Evolutionary conservation across 352 stramenopile species (phyloP).

Genomic region (Phytopythium oedochilum): DNA sequence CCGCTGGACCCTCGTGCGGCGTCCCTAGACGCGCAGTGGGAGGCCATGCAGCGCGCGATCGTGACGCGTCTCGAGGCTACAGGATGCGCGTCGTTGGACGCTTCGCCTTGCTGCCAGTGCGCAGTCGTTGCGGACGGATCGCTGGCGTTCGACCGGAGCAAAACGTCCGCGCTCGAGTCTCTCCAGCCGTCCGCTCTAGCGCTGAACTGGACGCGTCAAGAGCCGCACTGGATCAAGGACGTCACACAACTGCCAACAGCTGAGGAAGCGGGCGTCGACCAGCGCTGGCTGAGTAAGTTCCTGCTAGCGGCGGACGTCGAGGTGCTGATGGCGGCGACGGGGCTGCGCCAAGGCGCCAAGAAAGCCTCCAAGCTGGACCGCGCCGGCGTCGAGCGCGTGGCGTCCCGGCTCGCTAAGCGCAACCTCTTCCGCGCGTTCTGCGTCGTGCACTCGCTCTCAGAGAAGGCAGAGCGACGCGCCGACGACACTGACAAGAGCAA

Average conservation of each 20-base stretch:
- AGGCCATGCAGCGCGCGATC: conserved; percentile 45
- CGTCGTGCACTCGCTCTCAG: conserved; percentile 7
- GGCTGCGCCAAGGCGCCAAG: conserved; percentile 72
- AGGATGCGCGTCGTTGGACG: neutral
- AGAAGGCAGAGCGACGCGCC: neutral
- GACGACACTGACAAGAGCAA: neutral
- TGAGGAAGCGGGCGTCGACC: neutral
- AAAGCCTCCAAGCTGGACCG: conserved; percentile 49
- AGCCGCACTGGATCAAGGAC: conserved; percentile 30
- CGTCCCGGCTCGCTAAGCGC: conserved; percentile 59
- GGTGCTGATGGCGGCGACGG: conserved; percentile 48
- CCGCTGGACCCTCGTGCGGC: conserved; percentile 28
- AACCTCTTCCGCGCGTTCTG: conserved; percentile 51
- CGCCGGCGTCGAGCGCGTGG: conserved; percentile 37
- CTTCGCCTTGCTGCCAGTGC: neutral
- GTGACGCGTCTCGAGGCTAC: conserved; percentile 14
- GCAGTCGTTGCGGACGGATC: conserved; percentile 2
- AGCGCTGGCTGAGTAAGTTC: conserved; percentile 15
- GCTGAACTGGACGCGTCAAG: conserved; percentile 46
- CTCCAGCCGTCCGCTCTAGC: conserved; percentile 21
- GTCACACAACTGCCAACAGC: neutral
- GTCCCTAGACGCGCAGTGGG: conserved; percentile 31
- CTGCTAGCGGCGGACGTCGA: conserved; percentile 42
- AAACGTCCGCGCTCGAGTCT: neutral
- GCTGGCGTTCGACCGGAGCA: conserved; percentile 7